Conservation (phyloP, 495 filamentous ascomycete species). For the Talaromyces ruber region DNA sequence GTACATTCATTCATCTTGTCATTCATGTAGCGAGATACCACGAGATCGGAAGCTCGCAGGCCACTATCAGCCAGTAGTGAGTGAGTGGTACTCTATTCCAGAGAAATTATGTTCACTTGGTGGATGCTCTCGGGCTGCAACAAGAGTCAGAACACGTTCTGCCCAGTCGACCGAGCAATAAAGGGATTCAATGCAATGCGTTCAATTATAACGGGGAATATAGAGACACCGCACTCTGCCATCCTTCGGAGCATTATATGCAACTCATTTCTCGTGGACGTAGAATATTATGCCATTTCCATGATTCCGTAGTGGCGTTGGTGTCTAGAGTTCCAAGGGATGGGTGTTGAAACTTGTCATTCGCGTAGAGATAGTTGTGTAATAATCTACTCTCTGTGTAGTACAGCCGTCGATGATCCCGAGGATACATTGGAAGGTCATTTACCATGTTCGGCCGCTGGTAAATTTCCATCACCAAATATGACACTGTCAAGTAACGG, state of each 20-base stretch:
- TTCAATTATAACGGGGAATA: slow-evolving; percentile 29
- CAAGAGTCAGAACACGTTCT: not conserved
- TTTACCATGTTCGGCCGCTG: not conserved
- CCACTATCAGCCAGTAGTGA: slow-evolving; percentile 14
- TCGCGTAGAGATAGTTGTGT: not conserved
- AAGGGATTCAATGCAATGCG: slow-evolving; percentile 33
- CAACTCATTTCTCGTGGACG: slow-evolving; percentile 11
- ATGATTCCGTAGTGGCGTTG: not conserved
- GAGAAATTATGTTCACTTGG: not conserved
- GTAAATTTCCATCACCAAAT: not conserved
- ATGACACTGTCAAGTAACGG: not conserved
- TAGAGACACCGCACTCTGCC: slow-evolving; percentile 15
- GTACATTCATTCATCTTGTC: not conserved
- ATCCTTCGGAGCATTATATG: slow-evolving; percentile 31
- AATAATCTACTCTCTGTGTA: not conserved
- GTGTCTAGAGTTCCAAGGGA: not conserved
- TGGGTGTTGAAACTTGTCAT: not conserved
- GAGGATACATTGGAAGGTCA: not conserved
- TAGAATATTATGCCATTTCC: not conserved
- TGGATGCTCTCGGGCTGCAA: slow-evolving; percentile 7
- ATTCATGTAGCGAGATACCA: not conserved
- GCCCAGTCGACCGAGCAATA: slow-evolving; percentile 14
- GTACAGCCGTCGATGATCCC: not conserved
- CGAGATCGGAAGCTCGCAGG: not conserved
- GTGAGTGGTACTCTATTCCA: slow-evolving; percentile 9